Percentiles rank a stretch among this genome's conserved stretches.
These are phyloP conservation scores for Monilinia aucupariae DNA, from an alignment of 2,329 filamentous ascomycete species.

Conservation along the genomic window DNA sequence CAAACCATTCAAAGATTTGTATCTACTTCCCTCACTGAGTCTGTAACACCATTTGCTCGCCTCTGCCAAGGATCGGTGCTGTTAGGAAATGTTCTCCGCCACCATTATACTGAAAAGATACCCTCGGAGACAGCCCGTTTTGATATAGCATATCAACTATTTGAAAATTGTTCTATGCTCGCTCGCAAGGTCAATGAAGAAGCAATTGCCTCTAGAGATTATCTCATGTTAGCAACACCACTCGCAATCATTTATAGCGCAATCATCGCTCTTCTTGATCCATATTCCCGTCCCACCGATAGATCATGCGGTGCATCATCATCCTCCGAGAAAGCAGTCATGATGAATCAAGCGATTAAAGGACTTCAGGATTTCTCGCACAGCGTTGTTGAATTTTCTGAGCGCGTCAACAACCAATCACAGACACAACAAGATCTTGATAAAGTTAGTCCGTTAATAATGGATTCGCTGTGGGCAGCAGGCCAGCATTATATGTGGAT, in stretches of 20 bases:
- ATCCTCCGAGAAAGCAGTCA: constrained; percentile 28
- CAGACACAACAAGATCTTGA: constrained; percentile 29
- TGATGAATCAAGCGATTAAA: constrained; percentile 36
- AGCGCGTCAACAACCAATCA: constrained; percentile 28
- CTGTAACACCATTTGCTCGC: constrained; percentile 46
- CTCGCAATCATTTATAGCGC: constrained; percentile 32
- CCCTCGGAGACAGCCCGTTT: constrained; percentile 26
- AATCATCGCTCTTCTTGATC: constrained; percentile 36
- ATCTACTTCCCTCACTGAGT: constrained; percentile 39
- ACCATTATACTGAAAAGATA: constrained; percentile 29
- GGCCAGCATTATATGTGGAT: constrained; percentile 38
- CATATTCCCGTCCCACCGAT: constrained; percentile 36
- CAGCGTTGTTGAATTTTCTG: constrained; percentile 32
- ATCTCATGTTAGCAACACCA: constrained; percentile 27
- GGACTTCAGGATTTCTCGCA: constrained; percentile 34
- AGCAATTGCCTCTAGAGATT: constrained; percentile 25
- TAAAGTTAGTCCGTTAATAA: constrained; percentile 36
- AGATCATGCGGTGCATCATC: constrained; percentile 1
- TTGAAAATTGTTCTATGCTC: constrained; percentile 28
- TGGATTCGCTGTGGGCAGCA: constrained; percentile 39
- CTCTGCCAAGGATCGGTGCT: constrained; percentile 41
- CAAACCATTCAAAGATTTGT: constrained; percentile 32
- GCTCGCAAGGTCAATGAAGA: constrained; percentile 29
- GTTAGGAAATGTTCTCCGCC: constrained; percentile 35
- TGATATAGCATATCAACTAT: constrained; percentile 27